Evolutionary conservation across 1,139 yeast species (phyloP).

Genomic region (Kodamaea derodonti): DNA sequence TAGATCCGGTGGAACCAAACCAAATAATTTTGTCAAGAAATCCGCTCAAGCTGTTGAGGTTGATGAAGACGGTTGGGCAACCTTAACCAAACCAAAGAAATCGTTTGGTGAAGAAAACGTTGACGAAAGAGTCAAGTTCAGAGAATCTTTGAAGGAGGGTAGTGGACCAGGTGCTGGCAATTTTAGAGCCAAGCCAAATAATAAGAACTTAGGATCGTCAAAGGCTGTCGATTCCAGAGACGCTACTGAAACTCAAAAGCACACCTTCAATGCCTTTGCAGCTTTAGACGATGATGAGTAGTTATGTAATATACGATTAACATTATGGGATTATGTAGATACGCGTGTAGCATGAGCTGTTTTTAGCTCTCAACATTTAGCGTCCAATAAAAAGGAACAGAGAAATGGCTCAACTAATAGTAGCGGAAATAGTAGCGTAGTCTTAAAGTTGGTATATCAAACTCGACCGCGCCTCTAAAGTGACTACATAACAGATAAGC

Average conservation of each 20-base stretch:
- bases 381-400: too few species aligned
- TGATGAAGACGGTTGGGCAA: constrained; percentile 83
- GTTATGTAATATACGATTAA: not conserved
- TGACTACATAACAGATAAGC: too few species aligned
- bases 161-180: constrained; percentile 20
- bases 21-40: constrained; percentile 49
- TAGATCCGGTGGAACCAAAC: constrained; percentile 45
- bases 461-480: too few species aligned
- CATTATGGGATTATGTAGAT: too few species aligned
- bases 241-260: constrained; percentile 60
- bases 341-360: too few species aligned
- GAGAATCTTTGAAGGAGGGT: constrained; percentile 38
- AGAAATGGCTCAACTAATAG: too few species aligned
- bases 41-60: constrained; percentile 51
- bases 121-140: constrained; percentile 47
- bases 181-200: constrained; percentile 61
- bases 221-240: constrained; percentile 74
- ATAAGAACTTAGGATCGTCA: constrained; percentile 68
- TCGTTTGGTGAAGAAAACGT: constrained; percentile 47
- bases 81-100: constrained; percentile 50
- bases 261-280: constrained; percentile 72
- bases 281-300: constrained; percentile 62
- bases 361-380: too few species aligned
- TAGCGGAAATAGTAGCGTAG: too few species aligned
- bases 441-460: too few species aligned